Percentiles rank a stretch among this genome's conserved stretches.
phyloP scores from a whole-genome alignment of 2,329 filamentous ascomycete species.

The Xylariales sp. region DNA sequence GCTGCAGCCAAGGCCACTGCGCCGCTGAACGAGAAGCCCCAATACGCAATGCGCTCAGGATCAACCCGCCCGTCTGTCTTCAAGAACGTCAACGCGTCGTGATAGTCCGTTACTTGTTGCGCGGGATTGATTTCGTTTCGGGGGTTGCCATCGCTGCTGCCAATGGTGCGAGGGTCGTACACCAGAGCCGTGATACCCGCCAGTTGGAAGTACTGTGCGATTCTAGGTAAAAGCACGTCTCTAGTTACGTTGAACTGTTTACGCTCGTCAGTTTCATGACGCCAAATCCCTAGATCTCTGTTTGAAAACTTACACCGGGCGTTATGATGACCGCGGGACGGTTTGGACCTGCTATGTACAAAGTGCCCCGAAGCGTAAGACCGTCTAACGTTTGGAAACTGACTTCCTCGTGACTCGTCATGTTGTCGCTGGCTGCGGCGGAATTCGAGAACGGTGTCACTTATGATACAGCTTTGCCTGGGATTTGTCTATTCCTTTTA shows the following conservation, averaged over 20 bases:
- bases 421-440: background rate
- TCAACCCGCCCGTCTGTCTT: conserved; percentile 32
- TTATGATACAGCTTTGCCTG: background rate
- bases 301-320: background rate
- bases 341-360: background rate
- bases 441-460: background rate
- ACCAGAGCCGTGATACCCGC: conserved; percentile 30
- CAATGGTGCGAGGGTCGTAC: conserved; percentile 44
- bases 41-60: conserved; percentile 33
- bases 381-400: conserved; percentile 7
- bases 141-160: conserved; percentile 40
- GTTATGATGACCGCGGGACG: conserved; percentile 6
- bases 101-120: conserved; percentile 36
- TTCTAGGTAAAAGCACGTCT: background rate
- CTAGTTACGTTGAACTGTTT: conserved; percentile 9
- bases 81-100: conserved; percentile 17
- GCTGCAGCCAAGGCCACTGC: conserved; percentile 32
- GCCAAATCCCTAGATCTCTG: too few species aligned
- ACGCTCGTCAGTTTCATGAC: background rate
- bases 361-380: conserved; percentile 9
- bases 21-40: conserved; percentile 45
- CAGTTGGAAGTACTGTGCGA: background rate
- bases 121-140: conserved; percentile 39
- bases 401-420: conserved; percentile 5
- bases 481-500: conserved; percentile 7